Base-by-base conservation (phyloP, 805 yeast genomes). In the Candida orba region DNA sequence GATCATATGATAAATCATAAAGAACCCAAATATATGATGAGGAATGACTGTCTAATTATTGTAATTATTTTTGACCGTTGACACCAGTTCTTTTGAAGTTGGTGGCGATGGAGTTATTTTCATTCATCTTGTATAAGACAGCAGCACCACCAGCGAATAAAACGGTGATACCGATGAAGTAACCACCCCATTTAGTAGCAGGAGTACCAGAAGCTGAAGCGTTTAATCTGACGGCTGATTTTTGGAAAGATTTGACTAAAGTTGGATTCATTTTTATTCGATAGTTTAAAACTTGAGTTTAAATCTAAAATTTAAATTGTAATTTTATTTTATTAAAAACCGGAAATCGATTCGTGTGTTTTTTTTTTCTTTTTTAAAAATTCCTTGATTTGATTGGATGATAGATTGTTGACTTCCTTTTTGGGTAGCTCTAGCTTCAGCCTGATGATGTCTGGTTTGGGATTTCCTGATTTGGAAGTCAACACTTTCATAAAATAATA, bases 121-220 rank as follows among this genome's bases (percentile, higher is more conserved):
- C 56, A 46, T 54, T 54, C 45, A 45, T 34, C 45, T 57, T 52
- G 53, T 52, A 52, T 40, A 58, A 50, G 38, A 52, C 40, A 43
- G 43, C 55, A 33, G 52, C 59, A 47, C 56, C 54, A 31, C 29
- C 57, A 40, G 29, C 47, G 33, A 54, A 15, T 22, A 55, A 34
- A 30, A 14, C 58, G 24, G 54, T 44, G 43, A 58, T 51, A 48
- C 56, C 62, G 43, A 33, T 47, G 27, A 53, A 58, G 49, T 56
- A 54, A 37, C 42, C 52, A 25, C 46, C 35, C 60, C 60, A 58
- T 49, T 49, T 51, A 40, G 41, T 51, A 22, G 47, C 23, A 9
- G 47, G 40, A 32, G 33, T 37, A 40, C 54, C 52, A 25, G 54
- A 33, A 20, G 47, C 41, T 24, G 46, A 48, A 22, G 23, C 46